Base-by-base conservation (phyloP, 768 basidiomycete species). In the Hypholoma sublateritium region DNA sequence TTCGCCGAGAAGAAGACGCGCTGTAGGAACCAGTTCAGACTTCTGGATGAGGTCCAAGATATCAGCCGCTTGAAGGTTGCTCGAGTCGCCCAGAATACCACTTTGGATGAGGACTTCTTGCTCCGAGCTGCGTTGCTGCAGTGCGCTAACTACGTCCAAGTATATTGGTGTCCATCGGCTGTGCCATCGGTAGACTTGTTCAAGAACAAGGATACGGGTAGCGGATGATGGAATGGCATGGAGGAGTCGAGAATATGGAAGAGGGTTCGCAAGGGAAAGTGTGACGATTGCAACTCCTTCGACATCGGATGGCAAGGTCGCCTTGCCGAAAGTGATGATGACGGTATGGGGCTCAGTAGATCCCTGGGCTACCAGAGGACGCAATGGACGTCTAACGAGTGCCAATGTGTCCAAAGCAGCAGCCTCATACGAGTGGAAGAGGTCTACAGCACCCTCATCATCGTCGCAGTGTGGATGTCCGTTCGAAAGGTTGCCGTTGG, bases 81-180 rank as follows among this genome's bases (percentile, higher is more conserved):
- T 64, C 6, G 72, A 62, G 49, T 81, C 74, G 13, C 88, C 88
- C 34, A 95, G 77, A 43, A 82, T 74, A 24, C 85, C 86, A 50
- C 81, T 85, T 53, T 85, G 80, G 42, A 95, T 77, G 11, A 74
- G 59, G 5, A 89, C 81, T 7, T 80, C 77, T 28, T 73, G 69
- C 17, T 80, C 76, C 0, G 72, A 57, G 25, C 80, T 77, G 45
- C 78, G 78, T 43, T 82, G 76, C 60, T 93, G 92, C 34, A 95
- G 70, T 13, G 87, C 86, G 53, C 79, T 80, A 46, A 91, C 80
- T 22, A 94, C 75, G 34, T 95, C 93, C 50, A 97, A 81, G 70
- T 89, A 96, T 3, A 96, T 72, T 0, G 93, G 90, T 1, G 90
- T 87, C 89, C 91, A 95, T 70, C 91, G 91, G 37, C 85, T 86